phyloP scores from a whole-genome alignment of 176 grass and related monocot species.

The Bonia amplexicaulis region DNA sequence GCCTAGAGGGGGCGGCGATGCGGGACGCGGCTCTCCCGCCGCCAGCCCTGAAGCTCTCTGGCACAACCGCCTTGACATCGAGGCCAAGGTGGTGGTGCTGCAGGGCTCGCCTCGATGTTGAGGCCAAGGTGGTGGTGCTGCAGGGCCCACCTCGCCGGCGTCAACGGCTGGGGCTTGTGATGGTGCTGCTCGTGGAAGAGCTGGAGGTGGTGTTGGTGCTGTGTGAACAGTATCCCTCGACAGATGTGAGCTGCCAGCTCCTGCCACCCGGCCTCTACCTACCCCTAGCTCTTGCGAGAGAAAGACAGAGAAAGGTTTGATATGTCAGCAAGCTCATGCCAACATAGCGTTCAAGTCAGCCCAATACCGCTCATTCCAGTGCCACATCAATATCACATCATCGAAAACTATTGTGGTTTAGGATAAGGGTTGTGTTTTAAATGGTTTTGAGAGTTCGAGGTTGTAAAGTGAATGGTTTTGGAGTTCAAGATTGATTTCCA shows the following conservation, averaged over 20 bases:
- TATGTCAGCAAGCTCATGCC: too few species aligned
- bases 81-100: constrained; percentile 62
- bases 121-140: constrained; percentile 7
- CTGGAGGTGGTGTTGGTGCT: constrained; percentile 58
- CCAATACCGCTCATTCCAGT: too few species aligned
- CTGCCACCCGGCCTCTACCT: background rate
- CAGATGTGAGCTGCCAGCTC: constrained; percentile 1
- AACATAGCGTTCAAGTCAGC: too few species aligned
- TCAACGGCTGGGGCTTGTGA: constrained; percentile 23
- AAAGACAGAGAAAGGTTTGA: too few species aligned
- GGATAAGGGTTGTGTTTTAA: too few species aligned
- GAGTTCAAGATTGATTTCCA: too few species aligned
- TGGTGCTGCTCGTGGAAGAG: constrained; percentile 57
- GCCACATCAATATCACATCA: too few species aligned
- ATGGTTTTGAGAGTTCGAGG: too few species aligned
- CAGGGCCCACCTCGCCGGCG: constrained; percentile 15
- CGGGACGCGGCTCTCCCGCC: background rate
- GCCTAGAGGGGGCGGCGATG: constrained; percentile 20
- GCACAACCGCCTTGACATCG: constrained; percentile 56
- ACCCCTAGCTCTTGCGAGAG: too few species aligned
- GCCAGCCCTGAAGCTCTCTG: constrained; percentile 31
- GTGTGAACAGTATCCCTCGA: constrained; percentile 60
- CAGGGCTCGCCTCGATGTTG: too few species aligned
- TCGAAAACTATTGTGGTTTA: too few species aligned
- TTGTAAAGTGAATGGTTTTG: too few species aligned